Conservation (phyloP, 495 filamentous ascomycete species). For the Saxispiralis lemnorum region DNA sequence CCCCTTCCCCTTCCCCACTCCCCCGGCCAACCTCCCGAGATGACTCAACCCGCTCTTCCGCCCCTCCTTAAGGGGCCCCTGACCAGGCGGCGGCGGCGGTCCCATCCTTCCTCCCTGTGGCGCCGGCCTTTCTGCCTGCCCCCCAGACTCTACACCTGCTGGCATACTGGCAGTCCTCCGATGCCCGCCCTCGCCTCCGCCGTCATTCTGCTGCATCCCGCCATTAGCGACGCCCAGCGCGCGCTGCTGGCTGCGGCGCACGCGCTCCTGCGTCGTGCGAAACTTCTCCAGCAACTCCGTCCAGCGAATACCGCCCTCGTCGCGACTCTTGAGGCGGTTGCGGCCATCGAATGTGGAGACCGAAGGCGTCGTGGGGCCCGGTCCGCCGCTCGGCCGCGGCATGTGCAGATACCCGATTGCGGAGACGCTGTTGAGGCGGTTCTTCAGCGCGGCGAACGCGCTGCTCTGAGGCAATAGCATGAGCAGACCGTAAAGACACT, state of each 20-base stretch:
- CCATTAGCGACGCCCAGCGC: slow-evolving; percentile 13
- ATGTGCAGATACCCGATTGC: slow-evolving; percentile 90
- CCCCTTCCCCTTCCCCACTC: slow-evolving; percentile 7
- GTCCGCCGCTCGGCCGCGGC: neutral
- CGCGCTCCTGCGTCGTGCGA: slow-evolving; percentile 67
- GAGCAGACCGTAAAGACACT: slow-evolving; percentile 90
- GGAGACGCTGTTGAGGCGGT: slow-evolving; percentile 87
- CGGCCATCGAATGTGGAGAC: slow-evolving; percentile 49
- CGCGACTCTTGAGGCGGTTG: slow-evolving; percentile 63
- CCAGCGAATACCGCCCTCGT: slow-evolving; percentile 78
- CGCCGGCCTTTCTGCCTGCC: neutral
- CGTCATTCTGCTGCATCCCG: slow-evolving; percentile 3
- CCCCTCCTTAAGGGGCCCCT: neutral
- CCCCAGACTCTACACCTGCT: neutral
- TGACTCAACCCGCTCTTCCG: slow-evolving; percentile 15
- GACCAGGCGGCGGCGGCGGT: neutral
- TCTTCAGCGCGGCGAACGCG: slow-evolving; percentile 91
- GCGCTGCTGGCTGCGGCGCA: slow-evolving; percentile 35
- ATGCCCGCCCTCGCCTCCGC: slow-evolving; percentile 14
- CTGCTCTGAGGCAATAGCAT: slow-evolving; percentile 97
- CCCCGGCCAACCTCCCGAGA: slow-evolving; percentile 14
- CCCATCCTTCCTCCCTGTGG: neutral
- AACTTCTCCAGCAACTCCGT: slow-evolving; percentile 93
- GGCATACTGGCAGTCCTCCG: neutral
- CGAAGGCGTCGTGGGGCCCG: slow-evolving; percentile 19